These are phyloP conservation scores for Carpinus viminea DNA, from an alignment of 306 rosid genomes.

Conservation along the genomic window DNA sequence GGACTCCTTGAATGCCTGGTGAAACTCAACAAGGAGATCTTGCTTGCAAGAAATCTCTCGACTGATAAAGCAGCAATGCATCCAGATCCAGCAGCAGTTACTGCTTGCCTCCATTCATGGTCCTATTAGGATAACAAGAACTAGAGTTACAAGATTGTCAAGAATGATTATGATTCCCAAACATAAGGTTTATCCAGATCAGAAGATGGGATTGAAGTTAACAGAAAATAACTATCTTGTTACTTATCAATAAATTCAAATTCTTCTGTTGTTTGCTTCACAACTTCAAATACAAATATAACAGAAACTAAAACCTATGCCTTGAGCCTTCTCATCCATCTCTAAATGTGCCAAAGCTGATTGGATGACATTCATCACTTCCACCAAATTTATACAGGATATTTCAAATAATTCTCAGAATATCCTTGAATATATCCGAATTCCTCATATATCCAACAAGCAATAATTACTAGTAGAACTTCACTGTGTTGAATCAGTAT, in stretches of 20 bases:
- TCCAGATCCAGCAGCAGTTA: constrained; percentile 99
- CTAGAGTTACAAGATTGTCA: constrained; percentile 11
- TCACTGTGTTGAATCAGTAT: not conserved
- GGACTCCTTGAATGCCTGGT: constrained; percentile 64
- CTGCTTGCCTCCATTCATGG: constrained; percentile 98
- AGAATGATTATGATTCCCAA: not conserved
- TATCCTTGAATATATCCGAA: not conserved
- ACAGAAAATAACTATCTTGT: not conserved
- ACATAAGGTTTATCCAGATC: constrained; percentile 17
- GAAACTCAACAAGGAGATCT: constrained; percentile 83
- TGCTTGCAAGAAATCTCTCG: constrained; percentile 89
- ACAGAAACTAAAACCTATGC: not conserved
- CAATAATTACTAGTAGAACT: not conserved
- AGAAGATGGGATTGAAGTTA: constrained; percentile 12
- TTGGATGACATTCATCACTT: constrained; percentile 30
- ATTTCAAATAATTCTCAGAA: constrained; percentile 52
- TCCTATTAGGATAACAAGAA: constrained; percentile 48
- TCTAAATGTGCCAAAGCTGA: not conserved
- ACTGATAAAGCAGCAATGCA: constrained; percentile 92
- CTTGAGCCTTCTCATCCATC: not conserved
- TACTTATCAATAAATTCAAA: not conserved
- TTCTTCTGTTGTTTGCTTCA: not conserved
- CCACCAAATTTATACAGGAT: constrained; percentile 70
- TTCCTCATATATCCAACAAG: not conserved
- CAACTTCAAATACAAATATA: not conserved